These are phyloP conservation scores for Pythium volutum DNA, from an alignment of 352 stramenopile species.

Conservation along the genomic window DNA sequence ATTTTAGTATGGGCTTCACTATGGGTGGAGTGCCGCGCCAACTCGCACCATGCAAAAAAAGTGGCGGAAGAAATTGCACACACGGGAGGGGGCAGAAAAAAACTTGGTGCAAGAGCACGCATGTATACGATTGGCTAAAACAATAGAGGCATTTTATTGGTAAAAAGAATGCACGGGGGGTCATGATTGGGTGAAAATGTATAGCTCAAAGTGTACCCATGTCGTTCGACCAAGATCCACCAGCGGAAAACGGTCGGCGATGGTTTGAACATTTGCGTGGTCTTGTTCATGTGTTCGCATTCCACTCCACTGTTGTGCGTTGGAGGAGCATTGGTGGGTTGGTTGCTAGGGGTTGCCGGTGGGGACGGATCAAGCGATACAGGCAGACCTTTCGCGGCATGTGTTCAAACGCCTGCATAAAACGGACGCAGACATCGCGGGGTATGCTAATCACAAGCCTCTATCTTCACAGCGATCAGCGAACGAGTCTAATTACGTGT, in stretches of 20 bases:
- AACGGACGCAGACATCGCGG: too few relatives aligned
- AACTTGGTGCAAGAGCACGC: background rate
- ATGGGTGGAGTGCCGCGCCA: constrained; percentile 2
- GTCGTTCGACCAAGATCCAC: background rate
- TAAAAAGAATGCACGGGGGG: constrained; percentile 13
- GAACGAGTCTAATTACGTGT: background rate
- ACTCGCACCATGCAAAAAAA: constrained; percentile 1
- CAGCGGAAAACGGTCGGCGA: background rate
- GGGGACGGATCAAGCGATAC: too few relatives aligned
- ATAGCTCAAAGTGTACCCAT: constrained; percentile 11
- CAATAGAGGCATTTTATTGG: constrained; percentile 1
- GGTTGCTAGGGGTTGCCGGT: too few relatives aligned
- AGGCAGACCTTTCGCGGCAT: too few relatives aligned
- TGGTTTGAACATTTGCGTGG: too few relatives aligned
- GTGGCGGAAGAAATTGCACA: background rate
- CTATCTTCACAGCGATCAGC: background rate
- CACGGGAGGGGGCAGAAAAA: constrained; percentile 9
- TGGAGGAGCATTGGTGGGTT: too few relatives aligned
- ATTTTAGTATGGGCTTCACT: constrained; percentile 22
- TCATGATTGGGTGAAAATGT: constrained; percentile 19
- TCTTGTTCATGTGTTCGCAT: too few relatives aligned
- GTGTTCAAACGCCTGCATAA: too few relatives aligned
- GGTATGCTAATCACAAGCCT: background rate
- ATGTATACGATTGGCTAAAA: background rate
- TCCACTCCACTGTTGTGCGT: too few relatives aligned